phyloP scores from a whole-genome alignment of 176 grass and related monocot genomes.

The Miscanthus lutarioriparius region DNA sequence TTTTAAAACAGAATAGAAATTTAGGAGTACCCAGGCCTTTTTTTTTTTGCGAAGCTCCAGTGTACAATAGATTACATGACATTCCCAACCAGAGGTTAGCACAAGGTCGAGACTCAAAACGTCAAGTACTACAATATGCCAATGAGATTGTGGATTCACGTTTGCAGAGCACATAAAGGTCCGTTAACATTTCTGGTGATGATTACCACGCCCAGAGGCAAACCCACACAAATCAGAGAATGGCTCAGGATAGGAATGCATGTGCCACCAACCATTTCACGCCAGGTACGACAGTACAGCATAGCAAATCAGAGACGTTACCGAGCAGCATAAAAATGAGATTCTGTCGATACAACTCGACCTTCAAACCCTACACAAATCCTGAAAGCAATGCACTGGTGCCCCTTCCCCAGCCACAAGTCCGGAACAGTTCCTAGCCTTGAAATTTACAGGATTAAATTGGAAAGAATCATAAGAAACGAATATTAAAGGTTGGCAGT shows the following conservation, averaged over 20 bases:
- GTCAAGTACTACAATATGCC: too few relatives aligned
- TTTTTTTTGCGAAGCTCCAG: too few relatives aligned
- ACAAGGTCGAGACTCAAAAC: too few relatives aligned
- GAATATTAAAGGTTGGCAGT: background rate
- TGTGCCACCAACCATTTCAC: background rate
- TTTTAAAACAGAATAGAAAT: too few relatives aligned
- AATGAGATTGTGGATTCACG: too few relatives aligned
- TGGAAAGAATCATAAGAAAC: background rate
- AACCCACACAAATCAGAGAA: background rate
- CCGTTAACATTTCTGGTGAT: background rate
- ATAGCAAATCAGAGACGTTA: background rate
- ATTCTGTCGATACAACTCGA: constrained; percentile 7
- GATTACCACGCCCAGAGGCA: background rate
- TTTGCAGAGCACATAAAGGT: background rate
- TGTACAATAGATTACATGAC: too few relatives aligned
- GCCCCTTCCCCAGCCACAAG: background rate
- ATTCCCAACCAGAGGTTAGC: too few relatives aligned
- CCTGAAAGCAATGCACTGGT: background rate
- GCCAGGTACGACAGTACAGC: background rate
- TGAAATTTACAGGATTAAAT: constrained; percentile 32
- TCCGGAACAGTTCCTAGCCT: constrained; percentile 17
- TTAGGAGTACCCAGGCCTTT: too few relatives aligned
- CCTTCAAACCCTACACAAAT: constrained; percentile 6
- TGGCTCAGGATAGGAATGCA: background rate
- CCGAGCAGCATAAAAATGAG: background rate